These are phyloP conservation scores for Lumnitzera racemosa DNA, from an alignment of 345 rosid species.

Conservation along the genomic window DNA sequence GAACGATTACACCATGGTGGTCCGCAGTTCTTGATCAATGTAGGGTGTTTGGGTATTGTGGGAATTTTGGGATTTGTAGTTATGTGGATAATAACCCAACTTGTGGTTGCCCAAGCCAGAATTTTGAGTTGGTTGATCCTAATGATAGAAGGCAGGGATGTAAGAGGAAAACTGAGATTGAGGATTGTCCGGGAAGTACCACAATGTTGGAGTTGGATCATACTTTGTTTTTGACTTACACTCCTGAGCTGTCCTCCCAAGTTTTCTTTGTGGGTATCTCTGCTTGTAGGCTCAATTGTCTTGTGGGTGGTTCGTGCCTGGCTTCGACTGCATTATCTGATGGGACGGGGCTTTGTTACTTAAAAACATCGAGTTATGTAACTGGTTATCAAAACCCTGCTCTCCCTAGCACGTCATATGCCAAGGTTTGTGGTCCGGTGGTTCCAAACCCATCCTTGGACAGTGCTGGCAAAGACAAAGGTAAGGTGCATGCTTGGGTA, in stretches of 20 bases:
- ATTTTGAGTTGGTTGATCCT: constrained; percentile 46
- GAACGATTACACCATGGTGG: constrained; percentile 27
- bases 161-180: constrained; percentile 45
- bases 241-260: constrained; percentile 31
- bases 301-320: constrained; percentile 31
- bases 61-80: constrained; percentile 54
- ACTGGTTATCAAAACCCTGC: constrained; percentile 36
- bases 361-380: constrained; percentile 21
- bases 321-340: constrained; percentile 54
- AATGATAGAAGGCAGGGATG: constrained; percentile 50
- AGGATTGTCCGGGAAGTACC: constrained; percentile 38
- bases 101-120: constrained; percentile 59
- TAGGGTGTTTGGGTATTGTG: constrained; percentile 58
- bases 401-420: constrained; percentile 37
- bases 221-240: constrained; percentile 44
- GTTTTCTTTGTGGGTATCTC: constrained; percentile 36
- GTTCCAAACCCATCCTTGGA: constrained; percentile 15
- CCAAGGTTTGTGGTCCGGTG: constrained; percentile 44
- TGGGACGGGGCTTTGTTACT: constrained; percentile 52
- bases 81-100: constrained; percentile 32
- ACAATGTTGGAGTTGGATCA: constrained; percentile 44
- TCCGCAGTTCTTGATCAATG: constrained; percentile 60
- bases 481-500: constrained; percentile 20
- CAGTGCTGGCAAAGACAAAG: constrained; percentile 3
- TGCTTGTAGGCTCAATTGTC: constrained; percentile 52